Base-by-base conservation (phyloP, 371 early-diverging fungal species). In the Apophysomyces trapeziformis region DNA sequence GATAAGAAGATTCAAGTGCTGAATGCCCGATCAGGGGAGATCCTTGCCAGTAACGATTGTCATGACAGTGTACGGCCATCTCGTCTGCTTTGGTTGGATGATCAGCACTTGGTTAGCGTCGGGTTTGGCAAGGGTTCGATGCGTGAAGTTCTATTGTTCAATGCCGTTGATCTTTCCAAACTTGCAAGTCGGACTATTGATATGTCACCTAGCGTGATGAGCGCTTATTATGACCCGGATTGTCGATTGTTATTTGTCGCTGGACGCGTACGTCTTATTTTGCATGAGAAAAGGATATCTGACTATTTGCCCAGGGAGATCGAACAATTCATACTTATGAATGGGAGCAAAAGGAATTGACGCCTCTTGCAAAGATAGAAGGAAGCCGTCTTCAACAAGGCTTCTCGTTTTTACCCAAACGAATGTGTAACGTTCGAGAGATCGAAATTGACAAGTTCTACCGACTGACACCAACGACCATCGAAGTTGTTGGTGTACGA, bases 21-120 rank as follows among this genome's bases (percentile, higher is more conserved):
- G 66, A 86, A 91, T 65, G 83, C 86, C 12, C 78, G 84, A 35
- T 80, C 82, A 0, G 92, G 89, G 1, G 62, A 87, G 14, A 61
- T 86, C 11, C 46, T 90, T 5, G 78, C 76, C 18, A 75, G 81
- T 56, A 89, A 88, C 5, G 74, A 82, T 5, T 74, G 86, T 7
- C 92, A 93, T 67, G 86, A 89, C 9, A 90, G 92, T 50, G 72
- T 87, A 26, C 88, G 93, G 36, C 91, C 89, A 0, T 85, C 88
- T 36, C 85, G 93, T 41, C 74, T 93, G 5, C 72, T 85, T 4
- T 95, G 93, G 93, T 63, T 93, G 5, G 85, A 81, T 32, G 77
- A 78, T 3, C 79, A 78, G 2, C 61, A 71, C 11, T 67, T 94
- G 39, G 83, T 84, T 2, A 85, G 91, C 35, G 86, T 91, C 64